phyloP scores from a whole-genome alignment of 768 basidiomycete species.

The Coprinopsis marcescibilis region DNA sequence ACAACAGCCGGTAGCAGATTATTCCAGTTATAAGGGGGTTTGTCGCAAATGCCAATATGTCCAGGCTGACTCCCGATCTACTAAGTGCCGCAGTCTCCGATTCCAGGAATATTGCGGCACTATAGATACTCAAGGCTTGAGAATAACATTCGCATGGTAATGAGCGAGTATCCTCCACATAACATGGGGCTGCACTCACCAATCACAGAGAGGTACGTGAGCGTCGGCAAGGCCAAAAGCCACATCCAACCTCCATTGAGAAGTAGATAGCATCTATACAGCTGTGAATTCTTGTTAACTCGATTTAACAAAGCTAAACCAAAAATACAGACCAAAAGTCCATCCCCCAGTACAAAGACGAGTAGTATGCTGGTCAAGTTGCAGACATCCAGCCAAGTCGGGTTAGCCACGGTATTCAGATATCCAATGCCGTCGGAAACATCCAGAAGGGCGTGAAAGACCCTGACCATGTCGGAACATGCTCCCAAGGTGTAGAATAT shows the following conservation, averaged over 20 bases:
- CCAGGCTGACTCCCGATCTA: no score
- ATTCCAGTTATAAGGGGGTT: background rate
- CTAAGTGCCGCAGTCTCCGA: no score
- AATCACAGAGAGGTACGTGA: background rate
- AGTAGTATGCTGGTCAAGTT: no score
- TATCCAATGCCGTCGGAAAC: no score
- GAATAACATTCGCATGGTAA: background rate
- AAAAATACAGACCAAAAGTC: background rate
- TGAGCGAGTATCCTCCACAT: background rate
- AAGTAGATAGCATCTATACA: background rate
- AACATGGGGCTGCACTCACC: background rate
- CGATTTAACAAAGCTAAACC: background rate
- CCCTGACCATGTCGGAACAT: no score
- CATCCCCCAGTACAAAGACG: background rate
- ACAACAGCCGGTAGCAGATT: background rate
- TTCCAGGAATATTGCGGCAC: background rate
- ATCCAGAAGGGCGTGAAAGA: no score
- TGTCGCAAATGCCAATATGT: no score
- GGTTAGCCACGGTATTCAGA: no score
- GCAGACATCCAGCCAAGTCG: no score
- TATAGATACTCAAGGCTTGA: background rate
- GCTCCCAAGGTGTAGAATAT: no score
- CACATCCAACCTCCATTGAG: background rate
- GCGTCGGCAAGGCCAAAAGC: background rate
- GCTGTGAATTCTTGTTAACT: background rate